Evolutionary conservation across 2,329 filamentous ascomycete species (phyloP).

Genomic region (Akanthomyces lecanii): DNA sequence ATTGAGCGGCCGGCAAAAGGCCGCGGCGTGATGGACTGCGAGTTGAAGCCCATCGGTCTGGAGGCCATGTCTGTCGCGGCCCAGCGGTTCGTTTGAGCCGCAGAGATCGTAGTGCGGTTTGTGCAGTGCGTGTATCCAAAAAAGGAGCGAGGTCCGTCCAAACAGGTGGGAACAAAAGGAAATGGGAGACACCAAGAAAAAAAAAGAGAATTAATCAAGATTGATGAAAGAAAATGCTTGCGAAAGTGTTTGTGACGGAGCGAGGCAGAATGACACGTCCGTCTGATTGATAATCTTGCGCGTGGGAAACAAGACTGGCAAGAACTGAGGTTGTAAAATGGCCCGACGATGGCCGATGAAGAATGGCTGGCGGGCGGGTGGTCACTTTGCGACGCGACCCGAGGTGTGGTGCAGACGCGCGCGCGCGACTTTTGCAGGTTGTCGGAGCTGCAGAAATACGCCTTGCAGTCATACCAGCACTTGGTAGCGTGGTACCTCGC

Average conservation of each 20-base stretch:
- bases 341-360: constrained; percentile 4
- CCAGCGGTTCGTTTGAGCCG: background rate
- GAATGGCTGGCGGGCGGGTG: background rate
- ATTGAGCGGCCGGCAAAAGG: constrained; percentile 34
- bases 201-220: background rate
- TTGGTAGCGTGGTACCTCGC: constrained; percentile 21
- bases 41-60: constrained; percentile 29
- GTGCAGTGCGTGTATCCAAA: background rate
- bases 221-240: background rate
- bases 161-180: background rate
- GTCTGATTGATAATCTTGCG: constrained; percentile 1
- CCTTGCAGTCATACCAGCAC: constrained; percentile 5
- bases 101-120: background rate
- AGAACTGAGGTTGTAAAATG: background rate
- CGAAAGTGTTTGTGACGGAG: constrained; percentile 12
- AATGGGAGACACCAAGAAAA: background rate
- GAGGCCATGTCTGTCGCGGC: constrained; percentile 1
- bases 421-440: constrained; percentile 22
- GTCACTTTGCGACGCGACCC: constrained; percentile 26
- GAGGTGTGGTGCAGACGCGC: constrained; percentile 21
- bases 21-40: constrained; percentile 34
- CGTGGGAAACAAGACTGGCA: background rate
- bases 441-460: background rate
- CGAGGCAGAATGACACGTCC: background rate
- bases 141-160: background rate